Conservation (phyloP, 2,329 filamentous ascomycete species). For the Calonectria crousiana region DNA sequence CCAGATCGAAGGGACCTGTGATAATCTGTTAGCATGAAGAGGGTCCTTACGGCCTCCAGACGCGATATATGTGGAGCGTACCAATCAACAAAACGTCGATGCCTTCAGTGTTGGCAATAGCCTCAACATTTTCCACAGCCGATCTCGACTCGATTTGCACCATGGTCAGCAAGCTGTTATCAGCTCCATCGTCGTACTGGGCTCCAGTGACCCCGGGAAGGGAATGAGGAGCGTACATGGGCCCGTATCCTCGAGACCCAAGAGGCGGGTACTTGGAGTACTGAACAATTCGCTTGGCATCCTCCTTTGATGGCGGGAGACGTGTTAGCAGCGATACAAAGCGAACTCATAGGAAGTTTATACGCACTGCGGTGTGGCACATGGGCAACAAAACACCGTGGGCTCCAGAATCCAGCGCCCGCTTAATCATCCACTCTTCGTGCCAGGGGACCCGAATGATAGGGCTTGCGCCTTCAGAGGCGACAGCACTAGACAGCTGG, state of each 20-base stretch:
- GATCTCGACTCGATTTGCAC: constrained; percentile 25
- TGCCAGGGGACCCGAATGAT: constrained; percentile 21
- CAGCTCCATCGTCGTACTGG: constrained; percentile 17
- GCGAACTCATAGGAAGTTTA: neutral
- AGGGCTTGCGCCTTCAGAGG: constrained; percentile 18
- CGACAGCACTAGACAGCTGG: constrained; percentile 9
- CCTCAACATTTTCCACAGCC: constrained; percentile 24
- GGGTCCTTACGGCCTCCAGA: neutral
- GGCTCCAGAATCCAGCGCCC: constrained; percentile 19
- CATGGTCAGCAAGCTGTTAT: constrained; percentile 16
- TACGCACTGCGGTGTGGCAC: constrained; percentile 20
- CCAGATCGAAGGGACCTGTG: constrained; percentile 23
- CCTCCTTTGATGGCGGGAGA: neutral
- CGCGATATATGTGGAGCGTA: neutral
- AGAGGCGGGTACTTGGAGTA: constrained; percentile 25
- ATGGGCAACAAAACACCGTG: constrained; percentile 24
- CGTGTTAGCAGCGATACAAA: neutral
- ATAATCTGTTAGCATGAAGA: neutral
- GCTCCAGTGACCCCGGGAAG: constrained; percentile 2
- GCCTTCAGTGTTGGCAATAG: constrained; percentile 13
- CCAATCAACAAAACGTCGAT: constrained; percentile 23
- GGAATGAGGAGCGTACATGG: constrained; percentile 18
- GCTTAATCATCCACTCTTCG: constrained; percentile 29
- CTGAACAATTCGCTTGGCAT: constrained; percentile 21
- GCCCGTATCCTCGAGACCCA: constrained; percentile 24